Base-by-base conservation (phyloP, 345 rosid species). In the Eucalyptus tenuipes region DNA sequence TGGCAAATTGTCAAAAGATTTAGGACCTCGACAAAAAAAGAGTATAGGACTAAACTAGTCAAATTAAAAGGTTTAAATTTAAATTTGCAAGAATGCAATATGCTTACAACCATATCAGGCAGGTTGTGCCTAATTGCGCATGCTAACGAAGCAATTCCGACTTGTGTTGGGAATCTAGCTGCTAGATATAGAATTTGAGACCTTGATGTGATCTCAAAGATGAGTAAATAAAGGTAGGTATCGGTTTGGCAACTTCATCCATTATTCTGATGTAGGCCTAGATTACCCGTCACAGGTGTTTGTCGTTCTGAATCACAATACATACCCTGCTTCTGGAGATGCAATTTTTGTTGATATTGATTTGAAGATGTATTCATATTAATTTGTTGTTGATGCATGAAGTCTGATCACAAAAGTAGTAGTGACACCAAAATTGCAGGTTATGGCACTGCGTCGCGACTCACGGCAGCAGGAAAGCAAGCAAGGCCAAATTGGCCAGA, bases 381-480 rank as follows among this genome's bases (percentile, higher is more conserved):
- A 64, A 64, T n/a, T 64, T 64, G n/a, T 11, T 49, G 57, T 84
- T 40, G 44, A 59, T 85, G 89, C 88, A 89, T 93, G 88, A 91
- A 89, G 64, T 90, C 89, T 80, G 91, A 87, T 57, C 87, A 89
- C 59, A 88, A 88, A 89, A 89, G 44, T 81, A 80, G 75, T 64
- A 64, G 20, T 55, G 93, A 91, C 29, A 86, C 42, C 92, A 45
- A 94, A 90, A 91, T n/a, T 8, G 75, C 92, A 92, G 45, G 87
- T 88, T 85, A 85, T 47, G 17, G 20, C 88, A 80, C 49, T 89
- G 16, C 92, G 87, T 37, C 89, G 64, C 44, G 91, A 66, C 90
- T 40, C 88, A 85, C 89, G 86, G 89, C 93, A 92, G 89, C 75
- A 3, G 91, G 94, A 94, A 85, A 87, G 79, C 91, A 92, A 89